Base-by-base conservation (phyloP, 2,329 filamentous ascomycete species). In the Microsporum canis region DNA sequence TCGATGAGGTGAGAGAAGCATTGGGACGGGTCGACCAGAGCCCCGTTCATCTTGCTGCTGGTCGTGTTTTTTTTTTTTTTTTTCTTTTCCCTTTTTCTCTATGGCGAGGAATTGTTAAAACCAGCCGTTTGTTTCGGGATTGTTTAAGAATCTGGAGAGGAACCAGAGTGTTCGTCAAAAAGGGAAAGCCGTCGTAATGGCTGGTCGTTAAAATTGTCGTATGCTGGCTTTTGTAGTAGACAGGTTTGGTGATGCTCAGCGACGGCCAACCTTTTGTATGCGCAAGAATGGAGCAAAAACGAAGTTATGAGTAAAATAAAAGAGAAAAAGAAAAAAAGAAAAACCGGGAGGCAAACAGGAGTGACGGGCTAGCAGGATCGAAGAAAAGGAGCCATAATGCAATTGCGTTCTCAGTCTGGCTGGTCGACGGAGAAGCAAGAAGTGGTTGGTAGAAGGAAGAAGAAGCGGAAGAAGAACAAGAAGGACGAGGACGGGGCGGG, bases 1-100 rank as follows among this genome's bases (percentile, higher is more conserved):
- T 78, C 74, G 51, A 71, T 67, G 6, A 79, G 70, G 63, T 74
- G 71, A 64, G 73, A 67, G 65, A 79, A 79, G 61, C 76, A 77
- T 60, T 73, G 71, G 53, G 77, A 66, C 43, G 77, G 72, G 68
- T 78, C 76, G 70, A 76, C 74, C 17, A 68, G 53, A 41, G 55
- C 23, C 3, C 55, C 27, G 36, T 29, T 57, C 39, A 57, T 57
- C 36, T 43, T 57, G 58, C 45, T 51, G 29, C 3, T 31, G 23
- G 57, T 12, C 27, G 12, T 36, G 51, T 33, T n/a, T n/a, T n/a
- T 43, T n/a, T n/a, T 43, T 43, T 12, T 12, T 43, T 14, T 43
- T 43, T 43, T 14, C 17, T 43, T 43, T 43, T n/a, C 39, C 3
- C 17, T 43, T 4, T n/a, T 43, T 43, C 39, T 23, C 17, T n/a